phyloP scores from a whole-genome alignment of 768 basidiomycete genomes.

The Termitomyces eurrhizus region DNA sequence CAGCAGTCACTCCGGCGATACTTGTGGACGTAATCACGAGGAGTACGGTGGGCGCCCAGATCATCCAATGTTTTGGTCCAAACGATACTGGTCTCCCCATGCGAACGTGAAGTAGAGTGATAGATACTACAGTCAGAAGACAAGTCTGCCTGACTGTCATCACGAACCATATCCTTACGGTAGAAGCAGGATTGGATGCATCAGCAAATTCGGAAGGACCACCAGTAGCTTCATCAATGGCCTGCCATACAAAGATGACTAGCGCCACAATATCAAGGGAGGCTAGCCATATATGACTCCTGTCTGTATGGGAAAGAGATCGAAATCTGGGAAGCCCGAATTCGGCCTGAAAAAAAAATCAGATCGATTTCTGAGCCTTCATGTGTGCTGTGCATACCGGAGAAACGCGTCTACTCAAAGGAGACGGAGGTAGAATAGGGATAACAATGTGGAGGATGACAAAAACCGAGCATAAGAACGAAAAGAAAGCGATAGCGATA shows the following conservation, averaged over 20 bases:
- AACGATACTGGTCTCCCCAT: constrained; percentile 68
- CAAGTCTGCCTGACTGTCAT: constrained; percentile 66
- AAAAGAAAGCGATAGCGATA: constrained; percentile 63
- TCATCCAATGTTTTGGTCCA: constrained; percentile 67
- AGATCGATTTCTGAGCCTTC: constrained; percentile 10
- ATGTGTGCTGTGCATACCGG: constrained; percentile 49
- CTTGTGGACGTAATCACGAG: constrained; percentile 54
- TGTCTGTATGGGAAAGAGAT: constrained; percentile 63
- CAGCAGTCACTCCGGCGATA: constrained; percentile 54
- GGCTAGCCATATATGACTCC: constrained; percentile 72
- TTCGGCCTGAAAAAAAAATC: constrained; percentile 51
- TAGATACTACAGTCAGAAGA: constrained; percentile 53
- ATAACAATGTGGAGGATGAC: constrained; percentile 73
- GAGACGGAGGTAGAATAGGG: constrained; percentile 70
- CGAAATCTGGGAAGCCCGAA: constrained; percentile 71
- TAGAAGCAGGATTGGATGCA: constrained; percentile 47
- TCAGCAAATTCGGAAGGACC: constrained; percentile 39
- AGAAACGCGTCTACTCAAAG: constrained; percentile 68
- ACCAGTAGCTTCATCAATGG: constrained; percentile 45
- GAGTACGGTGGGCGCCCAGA: constrained; percentile 63
- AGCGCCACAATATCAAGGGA: constrained; percentile 62
- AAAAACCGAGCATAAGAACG: constrained; percentile 70
- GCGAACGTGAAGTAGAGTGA: constrained; percentile 68
- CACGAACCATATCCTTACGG: constrained; percentile 65
- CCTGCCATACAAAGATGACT: constrained; percentile 64